phyloP scores from a whole-genome alignment of 2,329 filamentous ascomycete species.

The Claviceps pusilla region DNA sequence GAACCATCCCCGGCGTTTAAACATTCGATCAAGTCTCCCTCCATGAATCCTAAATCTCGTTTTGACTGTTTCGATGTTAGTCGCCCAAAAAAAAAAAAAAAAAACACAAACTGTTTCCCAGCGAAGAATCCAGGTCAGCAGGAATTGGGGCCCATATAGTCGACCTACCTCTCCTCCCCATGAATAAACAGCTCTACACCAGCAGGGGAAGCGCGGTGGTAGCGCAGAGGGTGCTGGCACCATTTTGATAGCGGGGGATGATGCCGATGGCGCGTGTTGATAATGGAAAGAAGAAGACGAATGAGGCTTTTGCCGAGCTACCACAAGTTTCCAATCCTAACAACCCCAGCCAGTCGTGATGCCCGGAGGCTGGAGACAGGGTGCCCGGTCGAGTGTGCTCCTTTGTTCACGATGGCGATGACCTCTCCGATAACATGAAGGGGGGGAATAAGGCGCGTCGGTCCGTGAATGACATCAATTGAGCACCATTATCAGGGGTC shows the following conservation, averaged over 20 bases:
- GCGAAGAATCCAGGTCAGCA: not conserved
- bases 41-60: slow-evolving; percentile 88
- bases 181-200: slow-evolving; percentile 81
- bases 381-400: not conserved
- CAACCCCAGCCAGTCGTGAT: not conserved
- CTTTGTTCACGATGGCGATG: not conserved
- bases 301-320: not conserved
- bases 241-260: slow-evolving; percentile 24
- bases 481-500: not conserved
- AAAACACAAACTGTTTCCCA: not conserved
- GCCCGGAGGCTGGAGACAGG: not conserved
- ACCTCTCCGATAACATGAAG: not conserved
- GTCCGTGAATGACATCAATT: not conserved
- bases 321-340: not conserved
- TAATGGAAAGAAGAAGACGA: not conserved
- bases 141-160: not conserved
- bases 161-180: slow-evolving; percentile 67
- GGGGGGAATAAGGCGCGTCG: not conserved
- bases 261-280: not conserved
- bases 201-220: slow-evolving; percentile 73
- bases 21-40: slow-evolving; percentile 95
- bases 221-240: slow-evolving; percentile 42
- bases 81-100: not conserved
- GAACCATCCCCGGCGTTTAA: slow-evolving; percentile 93
- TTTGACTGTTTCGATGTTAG: slow-evolving; percentile 44